Conservation (phyloP, 2,329 filamentous ascomycete species). For the Geosmithia morbida region DNA sequence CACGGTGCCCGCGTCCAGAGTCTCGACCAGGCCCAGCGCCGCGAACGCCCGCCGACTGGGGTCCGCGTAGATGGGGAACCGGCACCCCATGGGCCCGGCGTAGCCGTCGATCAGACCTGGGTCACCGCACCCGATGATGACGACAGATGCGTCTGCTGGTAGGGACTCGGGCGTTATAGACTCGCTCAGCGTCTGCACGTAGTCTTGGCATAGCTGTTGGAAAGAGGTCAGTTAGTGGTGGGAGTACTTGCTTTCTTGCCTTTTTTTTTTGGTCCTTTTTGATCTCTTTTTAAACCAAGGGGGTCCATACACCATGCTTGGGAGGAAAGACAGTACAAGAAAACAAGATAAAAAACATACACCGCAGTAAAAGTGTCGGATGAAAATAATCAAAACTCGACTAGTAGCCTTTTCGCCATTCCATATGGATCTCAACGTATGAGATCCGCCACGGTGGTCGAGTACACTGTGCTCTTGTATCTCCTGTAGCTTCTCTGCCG, state of each 20-base stretch:
- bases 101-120: conserved; percentile 56
- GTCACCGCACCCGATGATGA: conserved; percentile 59
- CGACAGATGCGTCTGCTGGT: conserved; percentile 45
- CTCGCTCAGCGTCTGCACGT: conserved; percentile 29
- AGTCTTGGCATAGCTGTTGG: neutral
- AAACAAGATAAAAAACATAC: conserved; percentile 21
- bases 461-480: conserved; percentile 44
- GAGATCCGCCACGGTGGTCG: conserved; percentile 43
- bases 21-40: conserved; percentile 53
- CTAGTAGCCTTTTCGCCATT: conserved; percentile 35
- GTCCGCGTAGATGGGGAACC: conserved; percentile 62
- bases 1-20: conserved; percentile 37
- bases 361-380: conserved; percentile 70
- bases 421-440: conserved; percentile 49
- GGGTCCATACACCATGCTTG: no score
- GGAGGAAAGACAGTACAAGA: neutral
- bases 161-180: conserved; percentile 34
- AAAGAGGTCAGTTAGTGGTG: neutral
- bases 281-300: no score
- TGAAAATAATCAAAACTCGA: conserved; percentile 55
- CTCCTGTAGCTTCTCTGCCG: conserved; percentile 28
- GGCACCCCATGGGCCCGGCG: conserved; percentile 43
- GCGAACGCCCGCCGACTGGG: conserved; percentile 52
- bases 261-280: no score
- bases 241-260: no score